Conservation (phyloP, 2,329 filamentous ascomycete species). For the Colletotrichum eremochloae region DNA sequence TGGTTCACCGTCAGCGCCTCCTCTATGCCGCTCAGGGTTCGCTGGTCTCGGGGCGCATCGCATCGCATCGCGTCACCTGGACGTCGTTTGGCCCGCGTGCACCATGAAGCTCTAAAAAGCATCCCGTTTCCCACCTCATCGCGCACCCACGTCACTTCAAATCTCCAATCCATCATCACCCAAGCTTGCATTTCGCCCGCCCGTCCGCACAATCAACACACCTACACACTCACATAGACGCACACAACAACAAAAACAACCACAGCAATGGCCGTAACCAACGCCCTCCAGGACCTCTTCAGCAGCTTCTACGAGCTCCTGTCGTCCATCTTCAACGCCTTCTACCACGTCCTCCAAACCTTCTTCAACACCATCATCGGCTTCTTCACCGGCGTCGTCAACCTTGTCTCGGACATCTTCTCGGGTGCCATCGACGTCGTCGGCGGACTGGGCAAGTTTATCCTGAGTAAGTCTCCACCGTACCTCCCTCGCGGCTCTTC, state of each 20-base stretch:
- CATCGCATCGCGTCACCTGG: slow-evolving; percentile 32
- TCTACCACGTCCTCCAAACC: slow-evolving; percentile 52
- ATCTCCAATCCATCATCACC: too few relatives aligned
- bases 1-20: slow-evolving; percentile 14
- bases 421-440: slow-evolving; percentile 54
- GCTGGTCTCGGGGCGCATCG: slow-evolving; percentile 25
- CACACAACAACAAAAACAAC: background rate
- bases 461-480: slow-evolving; percentile 50
- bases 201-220: background rate
- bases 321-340: slow-evolving; percentile 53
- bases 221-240: too few relatives aligned
- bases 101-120: slow-evolving; percentile 1
- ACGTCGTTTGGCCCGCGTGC: slow-evolving; percentile 23
- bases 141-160: too few relatives aligned
- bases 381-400: slow-evolving; percentile 55
- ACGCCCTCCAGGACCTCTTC: slow-evolving; percentile 55
- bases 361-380: slow-evolving; percentile 51
- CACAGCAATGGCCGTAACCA: slow-evolving; percentile 51
- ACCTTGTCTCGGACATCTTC: slow-evolving; percentile 52
- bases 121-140: too few relatives aligned
- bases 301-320: slow-evolving; percentile 59
- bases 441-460: slow-evolving; percentile 56
- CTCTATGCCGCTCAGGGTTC: background rate
- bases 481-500: background rate
- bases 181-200: too few relatives aligned